A percentile compares a stretch with the other conserved stretches of the same genome.
Evolutionary conservation across 2,329 filamentous ascomycete species (phyloP).

Genomic region (Fusarium algeriense): DNA sequence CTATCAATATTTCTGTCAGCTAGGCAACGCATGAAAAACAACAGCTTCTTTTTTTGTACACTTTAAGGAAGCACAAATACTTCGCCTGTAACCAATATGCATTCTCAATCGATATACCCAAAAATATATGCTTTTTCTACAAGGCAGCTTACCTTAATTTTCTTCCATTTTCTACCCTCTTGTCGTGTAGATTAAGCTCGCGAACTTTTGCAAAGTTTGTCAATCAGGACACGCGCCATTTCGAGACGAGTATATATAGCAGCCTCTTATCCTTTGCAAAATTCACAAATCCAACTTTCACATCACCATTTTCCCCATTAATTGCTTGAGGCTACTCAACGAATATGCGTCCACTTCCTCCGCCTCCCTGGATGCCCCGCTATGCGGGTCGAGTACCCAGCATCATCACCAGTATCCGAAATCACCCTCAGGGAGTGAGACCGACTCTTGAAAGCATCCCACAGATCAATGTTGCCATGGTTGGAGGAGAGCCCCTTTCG

Average conservation of each 20-base stretch:
- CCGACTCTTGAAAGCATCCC: constrained; percentile 27
- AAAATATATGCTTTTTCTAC: too few species aligned
- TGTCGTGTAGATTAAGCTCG: background rate
- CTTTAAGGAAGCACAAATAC: too few species aligned
- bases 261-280: background rate
- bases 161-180: background rate
- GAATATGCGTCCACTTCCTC: constrained; percentile 16
- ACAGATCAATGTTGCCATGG: background rate
- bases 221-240: background rate
- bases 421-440: background rate
- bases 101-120: too few species aligned
- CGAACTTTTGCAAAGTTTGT: background rate
- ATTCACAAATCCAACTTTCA: background rate
- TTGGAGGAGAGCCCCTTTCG: background rate
- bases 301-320: background rate
- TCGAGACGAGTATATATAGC: background rate
- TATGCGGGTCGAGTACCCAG: background rate
- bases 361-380: background rate
- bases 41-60: too few species aligned
- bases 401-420: constrained; percentile 16
- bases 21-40: too few species aligned
- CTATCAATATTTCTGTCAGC: too few species aligned
- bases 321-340: background rate
- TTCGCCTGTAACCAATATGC: too few species aligned
- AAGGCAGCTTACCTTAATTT: too few species aligned